phyloP scores from a whole-genome alignment of 257 asterid species.

The Solanum pennellii region DNA sequence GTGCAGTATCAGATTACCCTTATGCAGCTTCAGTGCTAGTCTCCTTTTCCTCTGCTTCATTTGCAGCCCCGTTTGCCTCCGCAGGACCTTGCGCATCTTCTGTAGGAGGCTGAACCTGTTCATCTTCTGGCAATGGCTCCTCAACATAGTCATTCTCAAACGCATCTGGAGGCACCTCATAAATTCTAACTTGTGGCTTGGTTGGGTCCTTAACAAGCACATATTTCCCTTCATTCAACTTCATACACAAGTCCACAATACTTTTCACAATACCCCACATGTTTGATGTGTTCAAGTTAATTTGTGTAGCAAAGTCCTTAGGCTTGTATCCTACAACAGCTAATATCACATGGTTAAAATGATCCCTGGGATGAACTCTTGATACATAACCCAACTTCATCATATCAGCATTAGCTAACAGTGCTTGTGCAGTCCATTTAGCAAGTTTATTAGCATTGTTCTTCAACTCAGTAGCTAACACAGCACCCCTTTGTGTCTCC shows the following conservation, averaged over 20 bases:
- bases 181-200: slow-evolving; percentile 89
- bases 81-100: slow-evolving; percentile 46
- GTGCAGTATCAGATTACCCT: slow-evolving; percentile 15
- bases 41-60: slow-evolving; percentile 42
- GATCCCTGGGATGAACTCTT: slow-evolving; percentile 95
- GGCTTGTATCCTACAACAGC: slow-evolving; percentile 98
- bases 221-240: slow-evolving; percentile 86
- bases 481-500: slow-evolving; percentile 97
- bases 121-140: slow-evolving; percentile 96
- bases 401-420: slow-evolving; percentile 94
- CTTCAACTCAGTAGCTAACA: slow-evolving; percentile 90
- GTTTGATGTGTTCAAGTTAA: slow-evolving; percentile 77
- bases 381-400: slow-evolving; percentile 96
- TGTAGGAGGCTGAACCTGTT: slow-evolving; percentile 92
- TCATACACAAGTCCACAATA: slow-evolving; percentile 95
- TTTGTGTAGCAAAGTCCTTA: slow-evolving; percentile 74
- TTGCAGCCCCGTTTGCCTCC: slow-evolving; percentile 31
- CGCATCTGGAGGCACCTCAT: slow-evolving; percentile 96
- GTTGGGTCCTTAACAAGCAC: slow-evolving; percentile 95
- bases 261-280: slow-evolving; percentile 99
- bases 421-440: slow-evolving; percentile 91
- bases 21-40: slow-evolving; percentile 27
- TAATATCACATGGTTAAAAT: slow-evolving; percentile 76
- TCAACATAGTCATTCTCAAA: slow-evolving; percentile 94
- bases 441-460: slow-evolving; percentile 92